Evolutionary conservation across 768 basidiomycete genomes (phyloP), one percentile per base, ranked within the genome.

Genomic region (Chalciporus pseudorubinellus): DNA sequence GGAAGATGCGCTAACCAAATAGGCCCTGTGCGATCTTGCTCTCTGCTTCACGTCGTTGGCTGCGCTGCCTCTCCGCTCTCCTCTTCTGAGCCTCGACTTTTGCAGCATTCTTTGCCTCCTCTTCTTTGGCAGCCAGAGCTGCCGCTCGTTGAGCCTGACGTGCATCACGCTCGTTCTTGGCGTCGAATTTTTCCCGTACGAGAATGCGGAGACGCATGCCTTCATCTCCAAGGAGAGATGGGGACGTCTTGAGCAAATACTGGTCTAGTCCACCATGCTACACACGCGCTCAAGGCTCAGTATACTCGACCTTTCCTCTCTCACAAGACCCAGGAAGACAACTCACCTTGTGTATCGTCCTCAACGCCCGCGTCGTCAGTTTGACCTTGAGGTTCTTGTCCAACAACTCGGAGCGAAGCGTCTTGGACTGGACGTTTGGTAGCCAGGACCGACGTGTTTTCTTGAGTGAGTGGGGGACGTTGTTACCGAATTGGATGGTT

Each of bases 361-460:
- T 81, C 62, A 95, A 65, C 4, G 89, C 89, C 22, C 86, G 71
- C 24, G 87, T 82, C 1, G 91, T 89, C 46, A 93, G 68, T 61
- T 89, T 89, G 22, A 92, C 71, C 45, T 75, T 74, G 5, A 95
- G 62, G 39, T 72, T 72, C 45, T 76, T 67, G 26, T 77, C 81
- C 31, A 92, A 69, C 8, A 81, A 70, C 13, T 87, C 84, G 12
- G 88, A 92, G 56, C 73, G 78, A 40, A 93, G 59, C 2, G 83
- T 80, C 69, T 93, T 92, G 45, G 74, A 73, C 58, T 93, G 91
- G 20, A 92, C 78, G 69, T 95, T 95, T 31, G 92, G 92, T 11
- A 92, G 74, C 92, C 92, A 95, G 39, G 86, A 80, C 36, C 92
- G 77, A 44, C 88, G 84, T 21, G 93, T 93, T 74, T 93, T 94